Percentiles rank a stretch among this genome's conserved stretches.
phyloP scores from a whole-genome alignment of 768 basidiomycete genomes.

The Hortiboletus flavorubellus region DNA sequence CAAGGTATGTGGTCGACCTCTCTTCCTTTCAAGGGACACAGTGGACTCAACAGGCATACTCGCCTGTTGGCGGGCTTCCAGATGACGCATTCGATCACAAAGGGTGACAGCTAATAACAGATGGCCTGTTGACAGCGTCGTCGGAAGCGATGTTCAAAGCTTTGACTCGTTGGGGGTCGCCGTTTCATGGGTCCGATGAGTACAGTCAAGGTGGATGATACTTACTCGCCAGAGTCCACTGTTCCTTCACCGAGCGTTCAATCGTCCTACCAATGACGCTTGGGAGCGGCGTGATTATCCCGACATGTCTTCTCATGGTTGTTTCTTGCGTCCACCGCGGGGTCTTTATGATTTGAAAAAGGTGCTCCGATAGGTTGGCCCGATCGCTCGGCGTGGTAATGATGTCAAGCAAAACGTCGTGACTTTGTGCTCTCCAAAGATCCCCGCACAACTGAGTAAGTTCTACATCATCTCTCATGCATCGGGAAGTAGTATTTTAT shows the following conservation, averaged over 20 bases:
- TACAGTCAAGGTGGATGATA: background rate
- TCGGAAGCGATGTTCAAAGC: background rate
- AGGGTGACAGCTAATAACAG: background rate
- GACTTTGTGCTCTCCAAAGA: background rate
- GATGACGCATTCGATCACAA: background rate
- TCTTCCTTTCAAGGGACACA: background rate
- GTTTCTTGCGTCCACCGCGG: too few relatives aligned
- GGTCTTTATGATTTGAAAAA: too few relatives aligned
- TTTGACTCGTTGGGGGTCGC: background rate
- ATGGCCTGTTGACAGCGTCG: background rate
- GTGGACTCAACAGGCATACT: too few relatives aligned
- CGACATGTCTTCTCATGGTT: background rate
- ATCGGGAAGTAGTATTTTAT: too few relatives aligned
- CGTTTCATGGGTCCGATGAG: background rate
- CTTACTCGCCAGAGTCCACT: background rate
- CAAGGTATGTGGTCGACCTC: background rate
- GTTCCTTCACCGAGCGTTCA: background rate
- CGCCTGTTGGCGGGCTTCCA: too few relatives aligned
- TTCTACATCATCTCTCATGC: background rate
- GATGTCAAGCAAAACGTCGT: background rate
- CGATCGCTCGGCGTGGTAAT: background rate
- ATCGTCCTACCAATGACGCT: background rate
- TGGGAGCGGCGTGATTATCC: background rate
- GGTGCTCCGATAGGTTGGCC: background rate
- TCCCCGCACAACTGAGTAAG: background rate